Percentiles rank a stretch among this genome's conserved stretches.
Evolutionary conservation across 306 rosid species (phyloP).

Genomic region (Lathyrus oleraceus): DNA sequence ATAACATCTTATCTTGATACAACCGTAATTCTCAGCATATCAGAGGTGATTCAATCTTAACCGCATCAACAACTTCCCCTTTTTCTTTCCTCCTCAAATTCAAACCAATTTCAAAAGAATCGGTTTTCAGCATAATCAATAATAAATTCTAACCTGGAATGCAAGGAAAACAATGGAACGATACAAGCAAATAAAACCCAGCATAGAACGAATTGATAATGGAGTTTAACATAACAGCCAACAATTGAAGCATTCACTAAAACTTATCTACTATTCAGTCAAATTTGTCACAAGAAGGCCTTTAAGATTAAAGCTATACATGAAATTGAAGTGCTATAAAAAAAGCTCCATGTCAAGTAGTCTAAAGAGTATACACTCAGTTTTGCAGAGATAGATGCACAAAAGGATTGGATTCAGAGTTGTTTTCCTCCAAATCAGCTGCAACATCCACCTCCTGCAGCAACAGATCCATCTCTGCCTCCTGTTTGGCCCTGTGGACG

Average conservation of each 20-base stretch:
- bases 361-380: slow-evolving; percentile 37
- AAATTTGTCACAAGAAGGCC: slow-evolving; percentile 37
- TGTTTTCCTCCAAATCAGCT: slow-evolving; percentile 46
- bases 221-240: slow-evolving; percentile 18
- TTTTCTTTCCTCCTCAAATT: background rate
- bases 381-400: slow-evolving; percentile 33
- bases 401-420: slow-evolving; percentile 35
- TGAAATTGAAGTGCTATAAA: slow-evolving; percentile 34
- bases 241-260: slow-evolving; percentile 13
- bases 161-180: background rate
- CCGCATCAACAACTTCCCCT: background rate
- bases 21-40: background rate
- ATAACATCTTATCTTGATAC: background rate
- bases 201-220: background rate
- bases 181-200: background rate
- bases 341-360: slow-evolving; percentile 37
- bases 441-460: slow-evolving; percentile 78
- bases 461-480: slow-evolving; percentile 69
- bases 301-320: slow-evolving; percentile 57
- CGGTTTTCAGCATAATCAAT: background rate
- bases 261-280: slow-evolving; percentile 27
- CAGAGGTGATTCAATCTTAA: background rate
- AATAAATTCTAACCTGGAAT: background rate
- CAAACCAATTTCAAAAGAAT: background rate
- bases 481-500: slow-evolving; percentile 76